Evolutionary conservation across 2,329 filamentous ascomycete genomes (phyloP).

Genomic region (Hypoxylon sp.): DNA sequence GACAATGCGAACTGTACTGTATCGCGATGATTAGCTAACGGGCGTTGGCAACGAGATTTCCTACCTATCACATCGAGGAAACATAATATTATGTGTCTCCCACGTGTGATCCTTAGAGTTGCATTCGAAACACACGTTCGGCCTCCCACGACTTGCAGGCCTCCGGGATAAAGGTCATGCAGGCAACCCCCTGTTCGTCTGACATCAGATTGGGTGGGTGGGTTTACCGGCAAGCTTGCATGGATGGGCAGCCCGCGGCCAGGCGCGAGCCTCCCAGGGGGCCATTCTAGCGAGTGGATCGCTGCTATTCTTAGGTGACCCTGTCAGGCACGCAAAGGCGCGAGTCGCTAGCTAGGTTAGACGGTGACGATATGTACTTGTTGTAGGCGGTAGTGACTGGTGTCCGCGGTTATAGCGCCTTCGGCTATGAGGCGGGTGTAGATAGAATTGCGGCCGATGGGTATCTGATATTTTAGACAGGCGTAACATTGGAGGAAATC

Average conservation of each 20-base stretch:
- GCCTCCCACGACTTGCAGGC: slow-evolving; percentile 31
- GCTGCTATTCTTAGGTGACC: slow-evolving; percentile 39
- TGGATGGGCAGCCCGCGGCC: slow-evolving; percentile 35
- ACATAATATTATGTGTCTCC: slow-evolving; percentile 17
- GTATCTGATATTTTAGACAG: background rate
- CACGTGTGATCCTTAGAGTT: slow-evolving; percentile 23
- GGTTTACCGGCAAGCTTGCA: slow-evolving; percentile 33
- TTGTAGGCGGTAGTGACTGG: slow-evolving; percentile 15
- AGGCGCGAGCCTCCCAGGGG: slow-evolving; percentile 32
- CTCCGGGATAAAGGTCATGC: slow-evolving; percentile 33
- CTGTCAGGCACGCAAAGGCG: slow-evolving; percentile 15
- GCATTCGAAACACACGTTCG: slow-evolving; percentile 29
- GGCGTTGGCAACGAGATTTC: slow-evolving; percentile 5
- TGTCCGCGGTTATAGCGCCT: slow-evolving; percentile 6
- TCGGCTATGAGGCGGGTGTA: slow-evolving; percentile 9
- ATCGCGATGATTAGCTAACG: slow-evolving; percentile 10
- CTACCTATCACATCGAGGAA: slow-evolving; percentile 16
- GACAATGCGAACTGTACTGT: slow-evolving; percentile 17
- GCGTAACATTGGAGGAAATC: slow-evolving; percentile 1
- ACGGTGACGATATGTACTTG: slow-evolving; percentile 26
- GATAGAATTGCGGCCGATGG: slow-evolving; percentile 3
- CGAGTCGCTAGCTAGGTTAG: slow-evolving; percentile 31
- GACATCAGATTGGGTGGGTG: slow-evolving; percentile 42
- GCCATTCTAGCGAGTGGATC: slow-evolving; percentile 28
- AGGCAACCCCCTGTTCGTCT: slow-evolving; percentile 38